Evolutionary conservation across 2,329 filamentous ascomycete genomes (phyloP).

Genomic region (Penicillium expansum): DNA sequence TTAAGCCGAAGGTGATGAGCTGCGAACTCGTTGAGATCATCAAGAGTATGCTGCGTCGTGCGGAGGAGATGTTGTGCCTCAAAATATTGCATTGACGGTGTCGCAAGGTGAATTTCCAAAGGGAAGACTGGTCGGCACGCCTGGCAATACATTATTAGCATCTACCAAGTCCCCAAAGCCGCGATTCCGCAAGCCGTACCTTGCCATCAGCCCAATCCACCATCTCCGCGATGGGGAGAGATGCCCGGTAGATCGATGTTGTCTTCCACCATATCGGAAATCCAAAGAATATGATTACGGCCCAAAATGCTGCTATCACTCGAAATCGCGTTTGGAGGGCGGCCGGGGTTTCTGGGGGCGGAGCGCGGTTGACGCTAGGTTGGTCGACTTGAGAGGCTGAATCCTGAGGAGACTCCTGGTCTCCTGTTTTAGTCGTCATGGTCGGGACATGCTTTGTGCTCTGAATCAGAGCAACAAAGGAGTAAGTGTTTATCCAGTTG

Average conservation of each 20-base stretch:
- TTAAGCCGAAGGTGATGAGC: slow-evolving; percentile 77
- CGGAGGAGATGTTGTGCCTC: slow-evolving; percentile 73
- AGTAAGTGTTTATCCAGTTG: slow-evolving; percentile 3
- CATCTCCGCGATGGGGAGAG: slow-evolving; percentile 81
- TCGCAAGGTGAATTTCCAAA: slow-evolving; percentile 73
- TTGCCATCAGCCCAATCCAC: slow-evolving; percentile 86
- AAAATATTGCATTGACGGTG: slow-evolving; percentile 60
- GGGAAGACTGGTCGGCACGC: slow-evolving; percentile 86
- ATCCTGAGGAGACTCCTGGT: slow-evolving; percentile 29
- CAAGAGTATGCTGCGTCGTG: slow-evolving; percentile 79
- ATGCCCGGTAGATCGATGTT: slow-evolving; percentile 84
- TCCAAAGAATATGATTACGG: slow-evolving; percentile 76
- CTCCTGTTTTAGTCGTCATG: slow-evolving; percentile 37
- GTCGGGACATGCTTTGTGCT: slow-evolving; percentile 34
- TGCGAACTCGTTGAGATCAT: slow-evolving; percentile 82
- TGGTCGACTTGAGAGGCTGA: slow-evolving; percentile 15
- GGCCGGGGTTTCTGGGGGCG: slow-evolving; percentile 74
- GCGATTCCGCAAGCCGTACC: slow-evolving; percentile 48
- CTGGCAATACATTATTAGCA: slow-evolving; percentile 47
- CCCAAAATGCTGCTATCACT: slow-evolving; percentile 88
- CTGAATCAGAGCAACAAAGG: slow-evolving; percentile 6
- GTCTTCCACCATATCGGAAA: slow-evolving; percentile 96
- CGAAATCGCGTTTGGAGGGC: slow-evolving; percentile 67
- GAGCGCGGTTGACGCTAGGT: slow-evolving; percentile 42
- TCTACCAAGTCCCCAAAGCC: background rate